A percentile compares a stretch with the other conserved stretches of the same genome.
Conservation (phyloP, 192 early-diverging fungal species). For the Entrophospora sp. region DNA sequence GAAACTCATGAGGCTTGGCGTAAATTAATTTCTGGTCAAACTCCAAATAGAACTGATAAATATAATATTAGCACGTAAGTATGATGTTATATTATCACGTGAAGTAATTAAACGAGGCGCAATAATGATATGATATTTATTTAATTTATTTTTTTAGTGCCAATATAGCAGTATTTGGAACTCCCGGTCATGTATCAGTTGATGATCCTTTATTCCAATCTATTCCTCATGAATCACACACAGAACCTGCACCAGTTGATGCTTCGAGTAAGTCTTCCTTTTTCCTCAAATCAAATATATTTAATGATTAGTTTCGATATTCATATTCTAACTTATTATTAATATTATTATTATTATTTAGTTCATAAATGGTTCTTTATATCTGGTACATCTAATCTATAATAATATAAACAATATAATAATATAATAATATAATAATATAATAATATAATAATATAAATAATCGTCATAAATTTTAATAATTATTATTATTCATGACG, state of each 20-base stretch:
- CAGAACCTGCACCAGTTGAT: slow-evolving; percentile 60
- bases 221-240: slow-evolving; percentile 51
- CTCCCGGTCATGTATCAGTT: slow-evolving; percentile 60
- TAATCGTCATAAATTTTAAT: too few species aligned
- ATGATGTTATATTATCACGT: too few species aligned
- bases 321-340: too few species aligned
- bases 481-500: too few species aligned
- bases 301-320: too few species aligned
- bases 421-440: too few species aligned
- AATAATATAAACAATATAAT: slow-evolving; percentile 21
- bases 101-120: too few species aligned
- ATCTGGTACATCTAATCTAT: slow-evolving; percentile 60
- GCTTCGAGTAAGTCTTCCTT: slow-evolving; percentile 38
- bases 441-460: too few species aligned
- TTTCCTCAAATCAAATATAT: background rate
- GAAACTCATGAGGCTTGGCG: slow-evolving; percentile 95
- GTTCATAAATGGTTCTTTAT: slow-evolving; percentile 99
- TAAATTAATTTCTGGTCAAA: slow-evolving; percentile 58
- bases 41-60: slow-evolving; percentile 55
- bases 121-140: background rate
- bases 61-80: slow-evolving; percentile 68
- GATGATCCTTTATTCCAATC: slow-evolving; percentile 47
- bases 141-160: slow-evolving; percentile 31
- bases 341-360: slow-evolving; percentile 7
- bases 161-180: slow-evolving; percentile 61